Evolutionary conservation across 1,139 yeast species (phyloP).

Genomic region (Suhomyces wounanorum): DNA sequence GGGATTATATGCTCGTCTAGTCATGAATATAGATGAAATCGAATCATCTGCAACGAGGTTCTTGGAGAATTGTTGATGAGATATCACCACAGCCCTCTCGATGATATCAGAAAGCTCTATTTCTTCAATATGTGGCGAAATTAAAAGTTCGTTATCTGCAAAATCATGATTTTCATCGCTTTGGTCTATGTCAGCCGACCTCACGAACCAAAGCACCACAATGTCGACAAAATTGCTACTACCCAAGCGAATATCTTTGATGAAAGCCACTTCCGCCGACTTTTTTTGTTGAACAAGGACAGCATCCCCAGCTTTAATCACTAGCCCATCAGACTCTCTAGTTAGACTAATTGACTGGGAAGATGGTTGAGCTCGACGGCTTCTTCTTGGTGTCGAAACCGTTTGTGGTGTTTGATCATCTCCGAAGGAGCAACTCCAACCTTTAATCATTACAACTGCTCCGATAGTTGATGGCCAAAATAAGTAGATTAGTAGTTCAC

Average conservation of each 20-base stretch:
- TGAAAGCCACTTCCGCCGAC: constrained; percentile 33
- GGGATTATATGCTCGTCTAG: constrained; percentile 42
- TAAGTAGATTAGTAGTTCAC: not conserved
- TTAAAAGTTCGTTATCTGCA: constrained; percentile 35
- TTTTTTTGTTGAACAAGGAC: constrained; percentile 27
- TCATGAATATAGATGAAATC: constrained; percentile 31
- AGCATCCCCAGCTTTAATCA: constrained; percentile 43
- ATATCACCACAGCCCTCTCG: constrained; percentile 37
- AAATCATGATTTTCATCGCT: not conserved
- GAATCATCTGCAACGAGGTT: constrained; percentile 36
- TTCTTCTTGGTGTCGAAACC: constrained; percentile 14
- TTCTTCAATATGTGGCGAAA: constrained; percentile 42
- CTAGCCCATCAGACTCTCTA: constrained; percentile 38
- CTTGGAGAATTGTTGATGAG: constrained; percentile 24
- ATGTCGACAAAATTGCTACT: constrained; percentile 40
- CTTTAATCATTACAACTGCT: constrained; percentile 21
- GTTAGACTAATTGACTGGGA: constrained; percentile 21
- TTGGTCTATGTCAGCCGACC: constrained; percentile 9
- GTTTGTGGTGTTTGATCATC: constrained; percentile 17
- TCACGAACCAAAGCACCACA: constrained; percentile 38
- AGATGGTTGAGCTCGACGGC: constrained; percentile 16
- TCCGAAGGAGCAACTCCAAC: constrained; percentile 33
- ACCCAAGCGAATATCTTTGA: constrained; percentile 46
- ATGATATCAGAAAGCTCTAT: constrained; percentile 33
- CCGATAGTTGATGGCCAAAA: not conserved